A percentile compares a stretch with the other conserved stretches of the same genome.
Evolutionary conservation across 2,329 filamentous ascomycete species (phyloP).

Genomic region (Diaporthe citri): DNA sequence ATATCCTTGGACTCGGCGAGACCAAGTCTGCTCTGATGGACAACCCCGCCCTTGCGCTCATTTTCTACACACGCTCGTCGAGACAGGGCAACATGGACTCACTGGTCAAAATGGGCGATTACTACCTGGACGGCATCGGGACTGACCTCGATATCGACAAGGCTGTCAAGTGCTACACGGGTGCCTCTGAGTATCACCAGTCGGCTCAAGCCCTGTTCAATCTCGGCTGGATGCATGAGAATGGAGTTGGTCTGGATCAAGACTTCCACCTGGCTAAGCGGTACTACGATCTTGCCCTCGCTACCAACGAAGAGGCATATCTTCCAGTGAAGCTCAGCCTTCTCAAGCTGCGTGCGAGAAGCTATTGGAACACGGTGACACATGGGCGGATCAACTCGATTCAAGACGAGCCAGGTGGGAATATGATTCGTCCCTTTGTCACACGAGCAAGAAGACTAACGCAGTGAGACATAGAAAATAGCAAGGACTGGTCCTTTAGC

Average conservation of each 20-base stretch:
- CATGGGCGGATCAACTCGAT: slow-evolving; percentile 94
- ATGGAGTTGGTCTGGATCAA: slow-evolving; percentile 90
- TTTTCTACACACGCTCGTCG: slow-evolving; percentile 96
- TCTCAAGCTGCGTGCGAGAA: slow-evolving; percentile 84
- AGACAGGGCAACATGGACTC: slow-evolving; percentile 94
- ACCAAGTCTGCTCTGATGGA: slow-evolving; percentile 57
- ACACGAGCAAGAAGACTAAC: slow-evolving; percentile 46
- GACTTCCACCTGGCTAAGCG: slow-evolving; percentile 98
- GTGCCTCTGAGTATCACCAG: slow-evolving; percentile 89
- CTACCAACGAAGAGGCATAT: slow-evolving; percentile 94
- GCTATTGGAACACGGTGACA: slow-evolving; percentile 94
- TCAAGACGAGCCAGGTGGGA: slow-evolving; percentile 85
- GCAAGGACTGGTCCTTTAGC: slow-evolving; percentile 80
- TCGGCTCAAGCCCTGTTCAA: slow-evolving; percentile 98
- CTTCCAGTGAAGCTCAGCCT: slow-evolving; percentile 91
- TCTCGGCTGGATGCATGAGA: slow-evolving; percentile 99
- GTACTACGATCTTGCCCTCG: slow-evolving; percentile 92
- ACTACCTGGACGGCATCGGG: slow-evolving; percentile 89
- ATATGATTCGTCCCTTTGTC: not conserved
- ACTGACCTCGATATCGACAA: slow-evolving; percentile 80
- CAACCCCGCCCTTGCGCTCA: slow-evolving; percentile 76
- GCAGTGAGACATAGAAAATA: slow-evolving; percentile 63
- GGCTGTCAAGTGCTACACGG: slow-evolving; percentile 92
- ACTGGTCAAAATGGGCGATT: slow-evolving; percentile 98
- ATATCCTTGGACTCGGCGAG: slow-evolving; percentile 61